Evolutionary conservation across 2,329 filamentous ascomycete genomes (phyloP).

Genomic region (Exophiala lecanii-corni): DNA sequence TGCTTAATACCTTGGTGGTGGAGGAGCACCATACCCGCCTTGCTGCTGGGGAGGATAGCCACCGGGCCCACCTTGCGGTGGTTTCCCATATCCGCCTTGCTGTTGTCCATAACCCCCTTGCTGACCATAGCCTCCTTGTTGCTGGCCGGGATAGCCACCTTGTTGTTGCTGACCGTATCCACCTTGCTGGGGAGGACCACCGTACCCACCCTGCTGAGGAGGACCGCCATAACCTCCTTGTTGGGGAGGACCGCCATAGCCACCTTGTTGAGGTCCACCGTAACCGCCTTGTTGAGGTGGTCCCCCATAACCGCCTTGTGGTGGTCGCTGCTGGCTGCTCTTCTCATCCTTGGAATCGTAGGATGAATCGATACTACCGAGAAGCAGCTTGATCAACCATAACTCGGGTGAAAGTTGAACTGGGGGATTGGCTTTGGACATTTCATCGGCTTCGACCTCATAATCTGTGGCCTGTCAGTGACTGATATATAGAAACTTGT

Average conservation of each 20-base stretch:
- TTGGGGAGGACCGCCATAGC: constrained; percentile 30
- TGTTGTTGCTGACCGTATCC: constrained; percentile 28
- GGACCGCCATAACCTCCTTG: constrained; percentile 26
- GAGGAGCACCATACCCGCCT: constrained; percentile 26
- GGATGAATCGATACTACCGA: constrained; percentile 61
- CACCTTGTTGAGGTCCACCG: constrained; percentile 26
- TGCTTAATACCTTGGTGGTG: constrained; percentile 15
- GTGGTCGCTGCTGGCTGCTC: constrained; percentile 34
- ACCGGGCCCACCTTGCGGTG: constrained; percentile 26
- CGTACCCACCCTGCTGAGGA: constrained; percentile 30
- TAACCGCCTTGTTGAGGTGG: constrained; percentile 33
- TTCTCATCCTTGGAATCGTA: constrained; percentile 65
- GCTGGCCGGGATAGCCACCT: constrained; percentile 28
- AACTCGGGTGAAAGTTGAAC: constrained; percentile 61
- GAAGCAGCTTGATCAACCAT: constrained; percentile 63
- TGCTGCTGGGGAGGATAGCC: constrained; percentile 26
- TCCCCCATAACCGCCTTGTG: constrained; percentile 20
- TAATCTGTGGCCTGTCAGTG: constrained; percentile 46
- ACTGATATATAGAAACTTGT: no score
- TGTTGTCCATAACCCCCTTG: constrained; percentile 33
- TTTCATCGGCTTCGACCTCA: constrained; percentile 63
- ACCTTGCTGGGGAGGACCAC: constrained; percentile 23
- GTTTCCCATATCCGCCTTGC: constrained; percentile 16
- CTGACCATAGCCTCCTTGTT: constrained; percentile 33
- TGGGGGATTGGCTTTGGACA: constrained; percentile 57